Conservation (phyloP, 2,329 filamentous ascomycete species). For the Didymella exigua region DNA sequence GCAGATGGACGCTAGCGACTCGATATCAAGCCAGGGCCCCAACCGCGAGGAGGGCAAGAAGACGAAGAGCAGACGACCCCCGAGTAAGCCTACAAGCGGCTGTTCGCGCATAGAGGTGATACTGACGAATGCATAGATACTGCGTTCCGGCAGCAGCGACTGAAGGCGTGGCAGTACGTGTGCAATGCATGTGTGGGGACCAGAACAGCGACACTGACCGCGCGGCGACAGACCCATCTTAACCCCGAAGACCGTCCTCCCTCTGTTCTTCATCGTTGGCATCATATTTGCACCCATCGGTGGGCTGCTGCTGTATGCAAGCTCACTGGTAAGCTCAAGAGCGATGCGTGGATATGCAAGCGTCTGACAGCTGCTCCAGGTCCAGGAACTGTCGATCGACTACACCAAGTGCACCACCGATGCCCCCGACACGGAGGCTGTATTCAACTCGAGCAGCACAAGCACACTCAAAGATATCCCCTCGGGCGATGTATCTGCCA, state of each 20-base stretch:
- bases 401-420: conserved; percentile 77
- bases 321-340: conserved; percentile 67
- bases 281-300: conserved; percentile 94
- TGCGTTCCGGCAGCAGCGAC: conserved; percentile 91
- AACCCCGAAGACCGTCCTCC: conserved; percentile 90
- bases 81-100: conserved; percentile 64
- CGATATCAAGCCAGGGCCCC: conserved; percentile 52
- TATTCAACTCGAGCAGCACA: conserved; percentile 19
- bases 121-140: conserved; percentile 68
- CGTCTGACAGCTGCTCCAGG: conserved; percentile 57
- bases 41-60: conserved; percentile 58
- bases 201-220: conserved; percentile 45
- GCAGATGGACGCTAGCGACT: conserved; percentile 51
- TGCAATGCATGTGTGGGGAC: neutral
- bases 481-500: conserved; percentile 62
- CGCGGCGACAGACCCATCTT: conserved; percentile 74
- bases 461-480: conserved; percentile 60
- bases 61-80: conserved; percentile 87
- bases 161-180: conserved; percentile 98
- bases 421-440: conserved; percentile 53
- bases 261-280: conserved; percentile 88
- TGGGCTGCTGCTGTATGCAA: conserved; percentile 83
- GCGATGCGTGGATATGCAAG: neutral
- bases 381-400: conserved; percentile 88
- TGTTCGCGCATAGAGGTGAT: conserved; percentile 13